Evolutionary conservation across 1,139 yeast species (phyloP).

Genomic region (Citeromyces siamensis): DNA sequence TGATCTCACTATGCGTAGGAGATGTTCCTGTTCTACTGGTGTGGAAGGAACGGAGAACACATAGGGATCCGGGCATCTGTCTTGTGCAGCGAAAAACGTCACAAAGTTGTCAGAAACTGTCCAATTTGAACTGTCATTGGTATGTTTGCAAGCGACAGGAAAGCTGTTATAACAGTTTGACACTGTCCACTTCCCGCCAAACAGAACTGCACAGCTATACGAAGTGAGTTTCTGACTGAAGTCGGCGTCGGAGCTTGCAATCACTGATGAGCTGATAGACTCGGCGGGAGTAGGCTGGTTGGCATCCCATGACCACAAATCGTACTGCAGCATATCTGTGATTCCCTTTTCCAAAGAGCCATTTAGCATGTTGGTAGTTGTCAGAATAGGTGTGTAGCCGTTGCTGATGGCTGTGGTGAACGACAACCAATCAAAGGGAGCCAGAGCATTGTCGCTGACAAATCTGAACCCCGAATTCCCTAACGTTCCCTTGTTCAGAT

Average conservation of each 20-base stretch:
- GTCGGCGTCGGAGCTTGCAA: not conserved
- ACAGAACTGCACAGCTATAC: conserved; percentile 47
- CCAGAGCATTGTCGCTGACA: conserved; percentile 20
- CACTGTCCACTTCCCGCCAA: conserved; percentile 15
- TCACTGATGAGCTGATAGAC: conserved; percentile 6
- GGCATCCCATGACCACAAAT: conserved; percentile 65
- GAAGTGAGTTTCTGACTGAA: conserved; percentile 21
- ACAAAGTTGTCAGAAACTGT: conserved; percentile 20
- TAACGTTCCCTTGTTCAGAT: not conserved
- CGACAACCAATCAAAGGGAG: conserved; percentile 21
- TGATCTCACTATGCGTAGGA: conserved; percentile 12
- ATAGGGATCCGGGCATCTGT: conserved; percentile 33
- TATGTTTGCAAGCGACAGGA: conserved; percentile 44
- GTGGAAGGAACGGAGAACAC: conserved; percentile 46
- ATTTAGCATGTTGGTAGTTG: conserved; percentile 19
- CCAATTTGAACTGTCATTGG: conserved; percentile 33
- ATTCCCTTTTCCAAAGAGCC: not conserved
- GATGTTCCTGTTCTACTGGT: conserved; percentile 29
- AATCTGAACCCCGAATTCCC: conserved; percentile 24
- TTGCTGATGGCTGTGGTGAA: conserved; percentile 28
- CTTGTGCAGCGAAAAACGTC: conserved; percentile 40
- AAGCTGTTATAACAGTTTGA: conserved; percentile 38
- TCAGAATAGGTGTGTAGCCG: conserved; percentile 53
- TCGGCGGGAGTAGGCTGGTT: conserved; percentile 30
- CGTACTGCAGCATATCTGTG: conserved; percentile 16